A percentile compares a stretch with the other conserved stretches of the same genome.
phyloP scores from a whole-genome alignment of 2,329 filamentous ascomycete species.

The Aureobasidium sp. region DNA sequence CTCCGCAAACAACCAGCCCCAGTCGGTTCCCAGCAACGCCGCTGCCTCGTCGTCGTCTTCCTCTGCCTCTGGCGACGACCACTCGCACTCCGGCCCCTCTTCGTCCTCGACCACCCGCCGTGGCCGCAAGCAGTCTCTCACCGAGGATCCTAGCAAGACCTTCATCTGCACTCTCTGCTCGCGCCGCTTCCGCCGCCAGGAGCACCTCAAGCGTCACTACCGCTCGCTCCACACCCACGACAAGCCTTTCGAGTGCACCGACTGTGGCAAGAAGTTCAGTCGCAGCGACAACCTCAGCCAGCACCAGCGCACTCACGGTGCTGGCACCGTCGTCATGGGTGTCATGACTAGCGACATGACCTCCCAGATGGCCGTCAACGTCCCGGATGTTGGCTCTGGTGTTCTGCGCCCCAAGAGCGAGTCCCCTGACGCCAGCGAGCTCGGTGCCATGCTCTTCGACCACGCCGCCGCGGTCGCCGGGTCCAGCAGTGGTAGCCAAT shows the following conservation, averaged over 20 bases:
- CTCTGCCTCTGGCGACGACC: conserved; percentile 17
- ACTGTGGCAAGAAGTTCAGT: conserved; percentile 99
- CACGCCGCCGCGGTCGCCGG: conserved; percentile 61
- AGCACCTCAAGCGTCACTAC: conserved; percentile 98
- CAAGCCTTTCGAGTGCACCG: conserved; percentile 95
- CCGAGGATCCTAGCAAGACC: conserved; percentile 95
- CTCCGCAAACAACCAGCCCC: conserved; percentile 29
- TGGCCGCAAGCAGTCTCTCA: conserved; percentile 95
- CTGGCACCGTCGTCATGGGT: conserved; percentile 83
- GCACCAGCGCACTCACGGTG: conserved; percentile 87
- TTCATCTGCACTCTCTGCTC: conserved; percentile 96
- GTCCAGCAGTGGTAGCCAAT: conserved; percentile 42
- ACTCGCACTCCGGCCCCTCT: conserved; percentile 19
- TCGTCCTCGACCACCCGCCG: conserved; percentile 66
- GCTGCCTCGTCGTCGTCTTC: conserved; percentile 14
- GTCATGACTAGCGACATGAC: conserved; percentile 45
- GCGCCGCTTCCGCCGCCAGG: conserved; percentile 93
- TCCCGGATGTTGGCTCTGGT: conserved; percentile 24
- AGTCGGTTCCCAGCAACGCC: conserved; percentile 23
- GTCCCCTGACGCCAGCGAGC: conserved; percentile 49
- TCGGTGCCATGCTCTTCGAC: conserved; percentile 75
- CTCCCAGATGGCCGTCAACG: conserved; percentile 23
- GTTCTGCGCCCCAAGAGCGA: conserved; percentile 28
- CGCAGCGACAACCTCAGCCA: conserved; percentile 95
- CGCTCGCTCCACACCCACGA: conserved; percentile 96